Conservation (phyloP, 495 filamentous ascomycete species). For the Poronia punctata region DNA sequence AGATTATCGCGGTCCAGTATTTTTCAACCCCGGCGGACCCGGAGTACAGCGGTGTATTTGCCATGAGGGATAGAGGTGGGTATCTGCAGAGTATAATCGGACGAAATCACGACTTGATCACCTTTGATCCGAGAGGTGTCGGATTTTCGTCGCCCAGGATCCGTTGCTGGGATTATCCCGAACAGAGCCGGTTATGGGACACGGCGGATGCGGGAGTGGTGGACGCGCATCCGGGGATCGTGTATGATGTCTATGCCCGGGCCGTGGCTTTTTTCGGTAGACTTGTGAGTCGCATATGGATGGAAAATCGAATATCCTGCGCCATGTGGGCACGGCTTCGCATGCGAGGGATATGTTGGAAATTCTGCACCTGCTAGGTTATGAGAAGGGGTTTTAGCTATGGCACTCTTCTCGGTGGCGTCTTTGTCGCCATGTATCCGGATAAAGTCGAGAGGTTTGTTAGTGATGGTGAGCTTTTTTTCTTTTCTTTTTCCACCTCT, state of each 20-base stretch:
- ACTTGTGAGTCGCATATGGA: slow-evolving; percentile 25
- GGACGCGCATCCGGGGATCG: slow-evolving; percentile 31
- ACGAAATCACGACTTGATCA: slow-evolving; percentile 40
- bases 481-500: background rate
- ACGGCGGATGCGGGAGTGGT: slow-evolving; percentile 31
- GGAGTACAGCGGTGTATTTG: slow-evolving; percentile 41
- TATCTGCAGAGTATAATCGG: slow-evolving; percentile 42
- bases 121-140: slow-evolving; percentile 45
- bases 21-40: slow-evolving; percentile 50
- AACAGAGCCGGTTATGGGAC: slow-evolving; percentile 30
- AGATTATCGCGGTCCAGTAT: slow-evolving; percentile 38
- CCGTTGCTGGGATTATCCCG: slow-evolving; percentile 34
- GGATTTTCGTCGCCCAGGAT: slow-evolving; percentile 35
- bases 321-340: slow-evolving; percentile 31
- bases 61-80: slow-evolving; percentile 28
- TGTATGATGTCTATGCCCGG: slow-evolving; percentile 35
- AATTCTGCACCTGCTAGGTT: slow-evolving; percentile 28
- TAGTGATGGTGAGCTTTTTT: slow-evolving; percentile 35
- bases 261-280: slow-evolving; percentile 30
- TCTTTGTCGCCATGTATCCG: slow-evolving; percentile 46
- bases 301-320: slow-evolving; percentile 23
- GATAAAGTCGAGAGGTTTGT: slow-evolving; percentile 41
- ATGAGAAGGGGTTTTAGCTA: slow-evolving; percentile 49
- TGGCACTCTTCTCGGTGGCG: slow-evolving; percentile 46
- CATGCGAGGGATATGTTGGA: slow-evolving; percentile 39